phyloP scores from a whole-genome alignment of 106 monocot species.

The Platanthera guangdongensis region DNA sequence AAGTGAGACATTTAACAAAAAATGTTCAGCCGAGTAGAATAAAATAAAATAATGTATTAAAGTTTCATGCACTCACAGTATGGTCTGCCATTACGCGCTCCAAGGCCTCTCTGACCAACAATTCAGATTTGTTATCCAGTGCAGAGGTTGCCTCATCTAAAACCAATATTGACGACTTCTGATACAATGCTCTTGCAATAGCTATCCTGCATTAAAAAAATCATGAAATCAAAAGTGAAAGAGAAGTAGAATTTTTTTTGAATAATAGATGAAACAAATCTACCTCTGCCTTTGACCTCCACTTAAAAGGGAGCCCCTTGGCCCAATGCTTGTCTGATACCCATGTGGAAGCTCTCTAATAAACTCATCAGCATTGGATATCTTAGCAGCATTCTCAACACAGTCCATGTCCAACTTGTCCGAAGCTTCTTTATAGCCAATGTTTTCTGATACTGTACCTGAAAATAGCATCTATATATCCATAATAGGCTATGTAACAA shows the following conservation, averaged over 20 bases:
- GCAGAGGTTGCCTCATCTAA: slow-evolving; percentile 91
- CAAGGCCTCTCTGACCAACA: slow-evolving; percentile 58
- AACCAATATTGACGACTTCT: slow-evolving; percentile 60
- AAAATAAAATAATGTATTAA: too few species aligned
- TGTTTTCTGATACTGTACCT: slow-evolving; percentile 84
- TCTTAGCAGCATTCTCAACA: slow-evolving; percentile 60
- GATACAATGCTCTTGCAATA: slow-evolving; percentile 76
- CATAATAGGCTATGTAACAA: not conserved
- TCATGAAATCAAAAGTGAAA: not conserved
- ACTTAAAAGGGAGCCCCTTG: slow-evolving; percentile 66
- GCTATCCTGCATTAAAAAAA: slow-evolving; percentile 39
- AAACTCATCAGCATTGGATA: slow-evolving; percentile 82
- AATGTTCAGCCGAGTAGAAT: too few species aligned
- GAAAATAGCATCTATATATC: slow-evolving; percentile 56
- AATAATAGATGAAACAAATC: not conserved
- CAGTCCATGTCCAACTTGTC: slow-evolving; percentile 40
- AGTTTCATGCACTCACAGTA: slow-evolving; percentile 45
- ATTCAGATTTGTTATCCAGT: slow-evolving; percentile 68
- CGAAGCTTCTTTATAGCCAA: slow-evolving; percentile 52
- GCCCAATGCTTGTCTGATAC: slow-evolving; percentile 60
- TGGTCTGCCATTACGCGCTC: slow-evolving; percentile 43
- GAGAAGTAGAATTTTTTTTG: not conserved
- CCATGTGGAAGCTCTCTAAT: slow-evolving; percentile 54
- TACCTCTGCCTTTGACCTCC: slow-evolving; percentile 91
- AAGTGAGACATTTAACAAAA: too few species aligned